Evolutionary conservation across 2,329 filamentous ascomycete genomes (phyloP), one percentile per base, ranked within the genome.

Genomic region (Aspergillus tamarii): DNA sequence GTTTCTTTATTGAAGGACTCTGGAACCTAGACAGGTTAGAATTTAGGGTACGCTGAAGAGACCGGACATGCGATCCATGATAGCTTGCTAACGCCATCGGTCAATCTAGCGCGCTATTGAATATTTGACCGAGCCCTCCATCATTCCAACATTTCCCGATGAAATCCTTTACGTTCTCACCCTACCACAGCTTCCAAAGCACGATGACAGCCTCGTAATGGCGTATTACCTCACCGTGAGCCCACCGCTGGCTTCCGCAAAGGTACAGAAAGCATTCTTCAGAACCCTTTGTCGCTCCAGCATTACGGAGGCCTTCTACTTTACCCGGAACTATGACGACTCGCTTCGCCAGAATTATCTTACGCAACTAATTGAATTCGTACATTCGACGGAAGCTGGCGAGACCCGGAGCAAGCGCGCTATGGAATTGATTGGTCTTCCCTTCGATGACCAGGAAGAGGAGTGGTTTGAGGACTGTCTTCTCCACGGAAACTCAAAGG

Each of bases 111-210:
- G 82, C 67, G 91, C 92, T 3, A 83, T 96, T 32, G 88, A 92
- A 70, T 88, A 90, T 74, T 85, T 96, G 16, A 89, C 91, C 4
- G 90, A 95, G 71, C 92, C 93, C 0, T 92, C 90, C 1, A 84
- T 96, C 5, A 88, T 90, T 23, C 89, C 91, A 41, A 93, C 93
- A 60, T 96, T 95, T 72, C 86, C 91, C 62, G 92, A 95, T 78
- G 91, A 96, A 65, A 94, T 96, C 59, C 84, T 95, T 69, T 85
- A 85, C 30, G 84, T 85, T 5, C 85, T 95, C 5, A 87, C 92
- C 58, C 84, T 85, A 43, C 67, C 76, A 3, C 84, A 88, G 67
- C 83, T 88, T 43, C 80, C 83, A 48, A 80, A 84, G 55, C 81
- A 83, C 62, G 88, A 92, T 73, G 86, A 87, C 70, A 84, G 81